Conservation (phyloP, 2,329 filamentous ascomycete species). For the Phaeosphaeriaceae sp. region DNA sequence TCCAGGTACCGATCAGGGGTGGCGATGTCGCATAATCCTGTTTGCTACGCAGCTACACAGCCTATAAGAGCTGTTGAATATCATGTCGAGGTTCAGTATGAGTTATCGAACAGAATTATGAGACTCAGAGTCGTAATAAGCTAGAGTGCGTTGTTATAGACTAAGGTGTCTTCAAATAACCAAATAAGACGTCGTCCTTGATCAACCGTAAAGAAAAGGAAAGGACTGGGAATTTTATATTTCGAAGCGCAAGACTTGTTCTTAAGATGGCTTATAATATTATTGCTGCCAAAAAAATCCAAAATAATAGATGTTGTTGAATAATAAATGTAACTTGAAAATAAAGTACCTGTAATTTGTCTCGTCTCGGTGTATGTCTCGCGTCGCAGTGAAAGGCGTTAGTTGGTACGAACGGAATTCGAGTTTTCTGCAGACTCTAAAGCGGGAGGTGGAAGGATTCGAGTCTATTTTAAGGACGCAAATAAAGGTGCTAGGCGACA, state of each 20-base stretch:
- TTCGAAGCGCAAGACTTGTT: slow-evolving; percentile 5
- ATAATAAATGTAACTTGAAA: slow-evolving; percentile 5
- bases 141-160: slow-evolving; percentile 7
- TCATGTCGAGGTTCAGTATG: slow-evolving; percentile 5
- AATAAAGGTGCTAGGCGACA: no score
- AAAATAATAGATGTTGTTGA: slow-evolving; percentile 5
- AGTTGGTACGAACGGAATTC: no score
- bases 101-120: slow-evolving; percentile 6
- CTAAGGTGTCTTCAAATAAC: no score
- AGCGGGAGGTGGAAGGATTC: no score
- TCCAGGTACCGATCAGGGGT: not conserved
- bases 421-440: no score
- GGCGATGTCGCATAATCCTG: slow-evolving; percentile 6
- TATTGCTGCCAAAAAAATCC: no score
- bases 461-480: no score
- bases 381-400: slow-evolving; percentile 5
- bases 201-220: not conserved
- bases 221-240: slow-evolving; percentile 6
- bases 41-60: slow-evolving; percentile 10
- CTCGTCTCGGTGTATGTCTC: slow-evolving; percentile 6
- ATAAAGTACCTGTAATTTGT: slow-evolving; percentile 6
- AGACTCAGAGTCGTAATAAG: slow-evolving; percentile 5
- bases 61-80: slow-evolving; percentile 8
- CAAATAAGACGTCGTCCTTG: no score
- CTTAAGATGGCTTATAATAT: slow-evolving; percentile 8